These are phyloP conservation scores for Lathyrus oleraceus DNA, from an alignment of 306 rosid genomes.

Conservation along the genomic window DNA sequence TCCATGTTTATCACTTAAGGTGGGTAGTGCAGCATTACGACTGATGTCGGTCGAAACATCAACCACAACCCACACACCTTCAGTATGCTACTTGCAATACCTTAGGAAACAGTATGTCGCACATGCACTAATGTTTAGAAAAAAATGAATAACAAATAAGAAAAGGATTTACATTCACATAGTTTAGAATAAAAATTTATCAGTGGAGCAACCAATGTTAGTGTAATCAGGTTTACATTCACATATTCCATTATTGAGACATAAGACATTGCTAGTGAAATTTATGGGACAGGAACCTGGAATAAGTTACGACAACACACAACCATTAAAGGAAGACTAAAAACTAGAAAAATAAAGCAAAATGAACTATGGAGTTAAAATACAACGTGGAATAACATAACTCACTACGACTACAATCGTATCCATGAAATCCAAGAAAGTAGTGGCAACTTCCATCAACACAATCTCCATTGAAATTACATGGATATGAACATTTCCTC, in stretches of 20 bases:
- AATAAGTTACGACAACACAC: constrained; percentile 18
- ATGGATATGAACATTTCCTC: constrained; percentile 73
- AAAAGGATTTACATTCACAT: too few relatives aligned
- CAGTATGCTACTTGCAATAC: too few relatives aligned
- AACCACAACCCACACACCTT: too few relatives aligned
- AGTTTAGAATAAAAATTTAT: constrained; percentile 37
- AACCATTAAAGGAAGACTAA: constrained; percentile 1
- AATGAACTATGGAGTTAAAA: constrained; percentile 12
- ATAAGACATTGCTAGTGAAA: constrained; percentile 66
- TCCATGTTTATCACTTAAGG: constrained; percentile 19
- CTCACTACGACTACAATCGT: constrained; percentile 79
- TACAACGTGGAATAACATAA: constrained; percentile 23
- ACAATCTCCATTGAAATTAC: constrained; percentile 86
- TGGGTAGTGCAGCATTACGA: background rate
- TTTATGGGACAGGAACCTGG: constrained; percentile 73
- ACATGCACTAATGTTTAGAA: too few relatives aligned
- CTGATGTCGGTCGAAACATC: too few relatives aligned
- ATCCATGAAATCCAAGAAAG: constrained; percentile 74
- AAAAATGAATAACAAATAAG: too few relatives aligned
- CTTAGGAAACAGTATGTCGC: too few relatives aligned
- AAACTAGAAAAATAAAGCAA: background rate
- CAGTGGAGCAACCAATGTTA: constrained; percentile 84
- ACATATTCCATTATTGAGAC: constrained; percentile 78
- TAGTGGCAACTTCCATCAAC: constrained; percentile 81
- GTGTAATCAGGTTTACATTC: constrained; percentile 75